phyloP scores from a whole-genome alignment of 2,329 filamentous ascomycete genomes.

The Nigrospora oryzae region DNA sequence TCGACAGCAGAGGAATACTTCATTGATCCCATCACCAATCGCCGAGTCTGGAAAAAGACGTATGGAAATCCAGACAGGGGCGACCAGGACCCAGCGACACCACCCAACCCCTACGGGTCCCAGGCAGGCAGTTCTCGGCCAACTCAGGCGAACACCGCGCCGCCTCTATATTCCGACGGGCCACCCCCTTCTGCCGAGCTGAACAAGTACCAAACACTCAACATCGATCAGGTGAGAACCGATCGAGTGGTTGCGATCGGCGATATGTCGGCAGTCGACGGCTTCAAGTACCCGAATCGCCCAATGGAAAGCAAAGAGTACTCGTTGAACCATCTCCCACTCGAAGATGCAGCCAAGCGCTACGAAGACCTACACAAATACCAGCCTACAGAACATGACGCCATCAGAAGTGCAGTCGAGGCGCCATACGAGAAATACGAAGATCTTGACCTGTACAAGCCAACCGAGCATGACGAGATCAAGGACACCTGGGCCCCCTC shows the following conservation, averaged over 20 bases:
- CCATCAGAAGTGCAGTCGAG: constrained; percentile 8
- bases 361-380: constrained; percentile 20
- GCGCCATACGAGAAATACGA: constrained; percentile 1
- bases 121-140: constrained; percentile 21
- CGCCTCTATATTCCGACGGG: constrained; percentile 22
- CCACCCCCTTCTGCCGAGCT: constrained; percentile 26
- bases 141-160: constrained; percentile 5
- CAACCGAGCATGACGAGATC: constrained; percentile 1
- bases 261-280: too few relatives aligned
- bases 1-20: too few relatives aligned
- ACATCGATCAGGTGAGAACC: constrained; percentile 18
- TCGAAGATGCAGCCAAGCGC: constrained; percentile 17
- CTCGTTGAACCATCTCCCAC: constrained; percentile 19
- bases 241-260: not conserved
- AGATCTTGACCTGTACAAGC: constrained; percentile 1
- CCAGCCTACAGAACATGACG: constrained; percentile 11
- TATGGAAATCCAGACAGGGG: constrained; percentile 6
- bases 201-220: constrained; percentile 21
- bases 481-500: constrained; percentile 8
- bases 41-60: constrained; percentile 29
- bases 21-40: constrained; percentile 49
- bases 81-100: constrained; percentile 16
- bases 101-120: constrained; percentile 24
- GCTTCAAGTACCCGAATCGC: too few relatives aligned
- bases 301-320: constrained; percentile 18